These are phyloP conservation scores for Yamadazyma atmosphaerica DNA, from an alignment of 1,139 yeast species.

Conservation along the genomic window DNA sequence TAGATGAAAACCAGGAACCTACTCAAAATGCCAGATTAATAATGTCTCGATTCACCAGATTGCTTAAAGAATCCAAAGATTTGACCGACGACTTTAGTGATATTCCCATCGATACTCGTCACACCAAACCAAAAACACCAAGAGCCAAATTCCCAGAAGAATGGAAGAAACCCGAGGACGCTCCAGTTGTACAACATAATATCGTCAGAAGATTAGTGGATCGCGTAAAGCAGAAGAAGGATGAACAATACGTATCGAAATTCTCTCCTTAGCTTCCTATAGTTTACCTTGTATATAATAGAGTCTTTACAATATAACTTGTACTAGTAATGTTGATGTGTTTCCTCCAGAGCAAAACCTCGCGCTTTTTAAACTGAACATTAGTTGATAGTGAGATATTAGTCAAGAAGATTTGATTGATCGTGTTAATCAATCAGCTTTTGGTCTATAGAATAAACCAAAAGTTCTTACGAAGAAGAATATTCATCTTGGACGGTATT, in stretches of 20 bases:
- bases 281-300: not conserved
- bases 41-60: conserved; percentile 59
- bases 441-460: too few relatives aligned
- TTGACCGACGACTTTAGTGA: conserved; percentile 65
- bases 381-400: too few relatives aligned
- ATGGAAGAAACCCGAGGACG: conserved; percentile 82
- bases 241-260: conserved; percentile 27
- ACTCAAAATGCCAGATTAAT: conserved; percentile 83
- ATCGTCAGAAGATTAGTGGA: conserved; percentile 37
- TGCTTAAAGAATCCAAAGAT: conserved; percentile 68
- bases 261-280: conserved; percentile 29
- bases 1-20: conserved; percentile 67
- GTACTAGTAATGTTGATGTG: too few relatives aligned
- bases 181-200: conserved; percentile 43
- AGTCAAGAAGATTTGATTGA: not conserved
- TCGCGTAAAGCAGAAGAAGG: conserved; percentile 33
- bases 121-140: conserved; percentile 49
- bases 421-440: not conserved
- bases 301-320: too few relatives aligned
- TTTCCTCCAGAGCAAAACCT: too few relatives aligned
- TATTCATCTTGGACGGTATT: too few relatives aligned
- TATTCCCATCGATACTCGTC: conserved; percentile 81
- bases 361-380: too few relatives aligned
- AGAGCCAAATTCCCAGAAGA: conserved; percentile 65
- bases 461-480: too few relatives aligned